Percentiles rank a stretch among this genome's conserved stretches.
phyloP scores from a whole-genome alignment of 2,329 filamentous ascomycete species.

The Aspergillus japonicus region DNA sequence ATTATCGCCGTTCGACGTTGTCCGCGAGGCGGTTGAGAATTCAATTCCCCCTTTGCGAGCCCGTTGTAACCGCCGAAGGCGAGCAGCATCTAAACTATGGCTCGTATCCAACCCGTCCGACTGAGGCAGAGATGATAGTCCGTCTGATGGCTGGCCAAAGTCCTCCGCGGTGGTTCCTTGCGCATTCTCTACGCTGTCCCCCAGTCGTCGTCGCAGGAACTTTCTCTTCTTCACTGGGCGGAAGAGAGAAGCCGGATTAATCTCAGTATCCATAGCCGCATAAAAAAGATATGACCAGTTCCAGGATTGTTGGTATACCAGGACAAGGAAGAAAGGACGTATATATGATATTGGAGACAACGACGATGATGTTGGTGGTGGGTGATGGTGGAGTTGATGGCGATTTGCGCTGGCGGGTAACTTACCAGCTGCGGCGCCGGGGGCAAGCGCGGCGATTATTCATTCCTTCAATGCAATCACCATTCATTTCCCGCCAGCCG shows the following conservation, averaged over 20 bases:
- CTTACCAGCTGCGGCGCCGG: neutral
- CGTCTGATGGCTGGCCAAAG: slow-evolving; percentile 8
- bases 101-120: slow-evolving; percentile 17
- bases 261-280: slow-evolving; percentile 31
- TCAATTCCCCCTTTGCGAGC: slow-evolving; percentile 47
- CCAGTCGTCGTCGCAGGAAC: slow-evolving; percentile 47
- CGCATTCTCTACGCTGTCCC: slow-evolving; percentile 18
- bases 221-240: slow-evolving; percentile 53
- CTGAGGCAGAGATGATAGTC: slow-evolving; percentile 12
- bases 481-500: neutral
- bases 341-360: neutral
- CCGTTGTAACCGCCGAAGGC: slow-evolving; percentile 38
- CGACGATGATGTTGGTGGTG: neutral
- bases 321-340: neutral
- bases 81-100: slow-evolving; percentile 35
- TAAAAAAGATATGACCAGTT: neutral
- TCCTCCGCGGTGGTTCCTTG: slow-evolving; percentile 12
- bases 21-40: slow-evolving; percentile 40
- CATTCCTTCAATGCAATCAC: neutral
- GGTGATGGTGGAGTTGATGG: neutral
- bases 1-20: slow-evolving; percentile 16
- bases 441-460: neutral
- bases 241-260: slow-evolving; percentile 35
- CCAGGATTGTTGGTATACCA: neutral
- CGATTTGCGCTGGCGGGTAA: neutral